A percentile compares a stretch with the other conserved stretches of the same genome.
These are phyloP conservation scores for Penicillium freii DNA, from an alignment of 2,329 filamentous ascomycete genomes.

Conservation along the genomic window DNA sequence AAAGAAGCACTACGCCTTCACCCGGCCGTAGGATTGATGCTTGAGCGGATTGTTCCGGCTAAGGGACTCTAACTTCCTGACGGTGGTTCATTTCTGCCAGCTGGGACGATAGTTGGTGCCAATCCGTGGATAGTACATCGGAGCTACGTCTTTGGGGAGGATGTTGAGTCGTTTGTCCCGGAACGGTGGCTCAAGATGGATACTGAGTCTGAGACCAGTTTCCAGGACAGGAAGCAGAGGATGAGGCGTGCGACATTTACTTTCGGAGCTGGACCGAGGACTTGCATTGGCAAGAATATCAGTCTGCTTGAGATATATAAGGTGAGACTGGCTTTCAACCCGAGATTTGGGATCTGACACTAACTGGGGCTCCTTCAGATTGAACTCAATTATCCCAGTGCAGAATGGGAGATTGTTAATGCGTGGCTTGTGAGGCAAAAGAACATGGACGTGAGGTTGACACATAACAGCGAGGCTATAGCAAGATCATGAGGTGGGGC, in stretches of 20 bases:
- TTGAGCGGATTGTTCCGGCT: slow-evolving; percentile 27
- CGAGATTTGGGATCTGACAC: background rate
- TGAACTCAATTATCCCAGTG: slow-evolving; percentile 14
- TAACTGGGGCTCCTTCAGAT: slow-evolving; percentile 10
- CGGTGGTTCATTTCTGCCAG: slow-evolving; percentile 22
- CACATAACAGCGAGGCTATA: background rate
- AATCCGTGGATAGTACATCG: slow-evolving; percentile 35
- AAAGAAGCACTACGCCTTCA: slow-evolving; percentile 31
- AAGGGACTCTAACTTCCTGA: slow-evolving; percentile 23
- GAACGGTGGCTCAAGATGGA: slow-evolving; percentile 24
- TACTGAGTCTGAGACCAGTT: slow-evolving; percentile 15
- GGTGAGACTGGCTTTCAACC: slow-evolving; percentile 6
- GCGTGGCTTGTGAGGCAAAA: slow-evolving; percentile 35
- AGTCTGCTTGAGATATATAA: slow-evolving; percentile 58
- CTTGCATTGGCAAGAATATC: slow-evolving; percentile 57
- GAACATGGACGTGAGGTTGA: background rate
- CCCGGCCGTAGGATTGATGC: slow-evolving; percentile 22
- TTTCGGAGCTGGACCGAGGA: slow-evolving; percentile 56
- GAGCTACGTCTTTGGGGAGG: slow-evolving; percentile 19
- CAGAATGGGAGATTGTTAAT: slow-evolving; percentile 36
- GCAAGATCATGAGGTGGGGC: background rate
- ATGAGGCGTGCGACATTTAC: slow-evolving; percentile 26
- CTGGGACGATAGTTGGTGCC: slow-evolving; percentile 33
- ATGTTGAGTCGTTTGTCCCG: slow-evolving; percentile 22
- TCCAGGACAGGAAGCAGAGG: slow-evolving; percentile 14